Base-by-base conservation (phyloP, 2,329 filamentous ascomycete species). In the Phialemoniopsis sp. region DNA sequence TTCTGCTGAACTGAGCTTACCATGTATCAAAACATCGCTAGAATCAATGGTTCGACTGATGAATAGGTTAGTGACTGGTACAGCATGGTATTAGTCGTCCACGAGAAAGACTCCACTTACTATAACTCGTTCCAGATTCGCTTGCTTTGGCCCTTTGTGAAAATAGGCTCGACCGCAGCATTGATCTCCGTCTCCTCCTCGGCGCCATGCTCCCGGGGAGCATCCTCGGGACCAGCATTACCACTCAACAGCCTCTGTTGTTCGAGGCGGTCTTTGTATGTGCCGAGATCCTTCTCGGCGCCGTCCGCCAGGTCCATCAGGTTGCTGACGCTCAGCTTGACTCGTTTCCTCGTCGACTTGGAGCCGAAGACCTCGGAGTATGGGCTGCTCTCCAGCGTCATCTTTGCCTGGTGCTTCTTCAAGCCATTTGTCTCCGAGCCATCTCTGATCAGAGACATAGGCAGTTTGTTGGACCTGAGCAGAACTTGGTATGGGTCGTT, bases 71-170 rank as follows among this genome's bases (percentile, higher is more conserved):
- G 3, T 14, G 14, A 39, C 53, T 45, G 51, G 48, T 13, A 15
- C 19, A 6, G 9, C 7, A 15, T 3, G 13, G n/a, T n/a, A 33
- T 3, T 4, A 10, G 16, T 3, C 19, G n/a, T 32, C 29, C 16
- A 21, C 7, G 13, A 16, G 13, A 3, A 21, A 8, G 19, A n/a
- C 8, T 12, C 16, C 16, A 53, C 60, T 43, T 58, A n/a, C n/a
- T 50, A 82, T 8, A 97, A 69, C 60, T 98, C 91, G 66, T 97
- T 97, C 90, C 89, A 95, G 51, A 95, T 95, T 49, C 93, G 78
- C 66, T 95, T 95, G 56, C 85, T 91, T 62, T 95, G 90, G 14
- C 93, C 93, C 67, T 97, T 97, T 52, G 78, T 85, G 65, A 97
- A 97, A 43, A 97, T 87, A 30, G 90, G 83, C 58, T 91, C 87